Percentiles rank a stretch among this genome's conserved stretches.
phyloP scores from a whole-genome alignment of 768 basidiomycete species.

The Pisolithus orientalis region DNA sequence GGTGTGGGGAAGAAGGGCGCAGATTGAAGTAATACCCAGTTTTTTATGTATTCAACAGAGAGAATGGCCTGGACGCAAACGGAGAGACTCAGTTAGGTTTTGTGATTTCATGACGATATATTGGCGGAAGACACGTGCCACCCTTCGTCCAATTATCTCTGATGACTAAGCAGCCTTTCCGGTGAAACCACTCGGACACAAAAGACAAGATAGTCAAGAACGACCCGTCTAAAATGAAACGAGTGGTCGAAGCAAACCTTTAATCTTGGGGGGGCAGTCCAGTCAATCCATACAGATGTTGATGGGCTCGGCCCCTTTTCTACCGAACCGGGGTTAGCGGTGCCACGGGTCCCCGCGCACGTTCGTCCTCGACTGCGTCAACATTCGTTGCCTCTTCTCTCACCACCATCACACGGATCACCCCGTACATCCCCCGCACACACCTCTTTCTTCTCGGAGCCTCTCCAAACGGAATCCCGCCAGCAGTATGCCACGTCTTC shows the following conservation, averaged over 20 bases:
- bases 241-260: neutral
- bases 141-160: conserved; percentile 10
- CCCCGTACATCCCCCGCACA: neutral
- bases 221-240: neutral
- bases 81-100: conserved; percentile 9
- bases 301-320: conserved; percentile 17
- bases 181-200: neutral
- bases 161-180: conserved; percentile 26
- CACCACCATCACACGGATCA: neutral
- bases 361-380: conserved; percentile 23
- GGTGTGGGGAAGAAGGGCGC: neutral
- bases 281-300: neutral
- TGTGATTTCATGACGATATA: conserved; percentile 26
- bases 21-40: too few species aligned
- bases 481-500: conserved; percentile 12
- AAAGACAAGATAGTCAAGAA: neutral
- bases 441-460: neutral
- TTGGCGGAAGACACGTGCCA: conserved; percentile 29
- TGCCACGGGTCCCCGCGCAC: conserved; percentile 32
- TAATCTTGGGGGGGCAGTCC: neutral
- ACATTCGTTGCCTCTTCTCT: neutral
- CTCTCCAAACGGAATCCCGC: neutral
- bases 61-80: neutral
- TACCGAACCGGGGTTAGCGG: conserved; percentile 19
- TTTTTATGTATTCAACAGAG: neutral